Evolutionary conservation across 2,329 filamentous ascomycete genomes (phyloP).

Genomic region (Ascochyta rabiei): DNA sequence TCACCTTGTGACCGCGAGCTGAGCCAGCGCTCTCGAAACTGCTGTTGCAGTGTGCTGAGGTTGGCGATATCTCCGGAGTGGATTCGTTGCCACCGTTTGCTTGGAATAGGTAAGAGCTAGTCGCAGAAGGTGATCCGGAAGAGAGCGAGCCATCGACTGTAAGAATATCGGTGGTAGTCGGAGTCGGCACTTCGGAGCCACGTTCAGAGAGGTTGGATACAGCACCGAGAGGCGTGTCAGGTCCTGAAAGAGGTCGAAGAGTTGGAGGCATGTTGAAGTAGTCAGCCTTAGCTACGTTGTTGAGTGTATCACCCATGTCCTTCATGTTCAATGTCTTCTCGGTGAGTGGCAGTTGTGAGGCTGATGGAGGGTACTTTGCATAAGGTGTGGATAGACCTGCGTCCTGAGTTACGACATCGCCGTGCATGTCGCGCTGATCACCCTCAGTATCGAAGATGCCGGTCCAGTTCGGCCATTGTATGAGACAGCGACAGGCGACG

Average conservation of each 20-base stretch:
- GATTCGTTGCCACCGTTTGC: constrained; percentile 75
- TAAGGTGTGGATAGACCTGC: constrained; percentile 17
- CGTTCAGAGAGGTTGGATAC: constrained; percentile 20
- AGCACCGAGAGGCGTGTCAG: background rate
- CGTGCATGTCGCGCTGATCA: constrained; percentile 23
- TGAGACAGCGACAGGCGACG: constrained; percentile 25
- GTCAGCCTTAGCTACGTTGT: background rate
- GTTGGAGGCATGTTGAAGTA: constrained; percentile 1
- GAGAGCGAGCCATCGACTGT: constrained; percentile 91
- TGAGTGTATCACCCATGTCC: constrained; percentile 1
- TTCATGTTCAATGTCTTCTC: constrained; percentile 12
- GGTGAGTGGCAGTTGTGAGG: constrained; percentile 9
- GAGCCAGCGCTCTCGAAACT: constrained; percentile 20
- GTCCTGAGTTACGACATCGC: constrained; percentile 21
- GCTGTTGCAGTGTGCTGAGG: constrained; percentile 5
- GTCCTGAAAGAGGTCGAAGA: background rate
- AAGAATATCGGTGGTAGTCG: constrained; percentile 2
- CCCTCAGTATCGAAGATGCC: constrained; percentile 33
- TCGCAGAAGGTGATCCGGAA: constrained; percentile 91
- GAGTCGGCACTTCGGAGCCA: constrained; percentile 17
- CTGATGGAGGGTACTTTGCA: background rate
- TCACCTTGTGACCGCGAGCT: constrained; percentile 19
- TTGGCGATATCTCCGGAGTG: constrained; percentile 8
- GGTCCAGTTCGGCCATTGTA: constrained; percentile 35
- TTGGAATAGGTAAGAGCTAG: constrained; percentile 85